Percentiles rank a stretch among this genome's conserved stretches.
Evolutionary conservation across 805 yeast species (phyloP).

Genomic region (Hagleromyces aurorensis): DNA sequence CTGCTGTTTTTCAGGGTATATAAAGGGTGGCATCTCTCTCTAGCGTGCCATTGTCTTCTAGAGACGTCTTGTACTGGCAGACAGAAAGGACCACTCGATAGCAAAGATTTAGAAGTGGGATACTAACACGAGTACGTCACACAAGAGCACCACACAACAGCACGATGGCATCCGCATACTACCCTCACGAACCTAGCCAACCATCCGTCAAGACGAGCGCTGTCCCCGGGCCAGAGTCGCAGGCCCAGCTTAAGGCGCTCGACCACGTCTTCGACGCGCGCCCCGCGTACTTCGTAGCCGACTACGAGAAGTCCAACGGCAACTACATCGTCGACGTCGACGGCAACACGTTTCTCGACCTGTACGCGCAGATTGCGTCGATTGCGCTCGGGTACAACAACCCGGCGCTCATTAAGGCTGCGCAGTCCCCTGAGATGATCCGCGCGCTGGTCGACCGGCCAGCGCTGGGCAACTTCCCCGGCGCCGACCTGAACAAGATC

Average conservation of each 20-base stretch:
- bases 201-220: conserved; percentile 54
- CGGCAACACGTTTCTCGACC: conserved; percentile 53
- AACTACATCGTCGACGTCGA: conserved; percentile 62
- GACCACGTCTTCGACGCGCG: conserved; percentile 52
- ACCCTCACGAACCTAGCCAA: conserved; percentile 71
- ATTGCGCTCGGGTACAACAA: conserved; percentile 66
- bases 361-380: conserved; percentile 67
- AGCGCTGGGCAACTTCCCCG: conserved; percentile 59
- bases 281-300: conserved; percentile 56
- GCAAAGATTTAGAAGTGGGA: too few species aligned
- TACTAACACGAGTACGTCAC: too few species aligned
- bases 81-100: too few species aligned
- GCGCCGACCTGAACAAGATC: conserved; percentile 43
- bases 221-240: conserved; percentile 73
- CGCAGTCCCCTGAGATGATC: conserved; percentile 55
- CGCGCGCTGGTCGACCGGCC: conserved; percentile 62
- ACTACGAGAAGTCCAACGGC: conserved; percentile 55
- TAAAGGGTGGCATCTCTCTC: too few species aligned
- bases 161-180: conserved; percentile 50
- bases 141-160: too few species aligned
- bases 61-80: too few species aligned
- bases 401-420: conserved; percentile 50
- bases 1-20: too few species aligned
- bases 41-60: too few species aligned
- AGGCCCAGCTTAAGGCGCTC: conserved; percentile 44